A percentile compares a stretch with the other conserved stretches of the same genome.
phyloP scores from a whole-genome alignment of 352 stramenopile species.

The Pythium pyrilobum region DNA sequence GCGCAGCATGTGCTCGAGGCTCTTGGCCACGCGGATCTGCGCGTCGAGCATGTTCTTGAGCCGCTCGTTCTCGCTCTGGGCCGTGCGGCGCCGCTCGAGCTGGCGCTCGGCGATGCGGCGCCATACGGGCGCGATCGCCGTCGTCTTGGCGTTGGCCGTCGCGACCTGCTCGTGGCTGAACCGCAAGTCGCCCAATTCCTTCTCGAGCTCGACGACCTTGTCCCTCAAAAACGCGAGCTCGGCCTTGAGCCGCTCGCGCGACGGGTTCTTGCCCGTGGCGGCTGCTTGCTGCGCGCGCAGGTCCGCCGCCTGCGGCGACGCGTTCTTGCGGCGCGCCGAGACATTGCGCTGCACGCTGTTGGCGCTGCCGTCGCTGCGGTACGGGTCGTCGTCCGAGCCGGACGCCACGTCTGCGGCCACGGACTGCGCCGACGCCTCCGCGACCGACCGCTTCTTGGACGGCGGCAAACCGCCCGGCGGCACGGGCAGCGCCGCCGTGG shows the following conservation, averaged over 20 bases:
- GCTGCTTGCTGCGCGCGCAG: not conserved
- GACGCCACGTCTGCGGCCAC: not conserved
- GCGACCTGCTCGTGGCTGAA: constrained; percentile 16
- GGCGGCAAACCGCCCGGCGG: not conserved
- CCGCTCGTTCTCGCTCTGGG: constrained; percentile 41
- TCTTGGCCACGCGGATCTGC: constrained; percentile 43
- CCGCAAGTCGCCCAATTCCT: constrained; percentile 26
- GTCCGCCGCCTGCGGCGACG: not conserved
- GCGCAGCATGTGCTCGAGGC: constrained; percentile 43
- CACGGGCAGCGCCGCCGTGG: constrained; percentile 11
- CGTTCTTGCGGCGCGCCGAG: not conserved
- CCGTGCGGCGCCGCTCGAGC: constrained; percentile 19
- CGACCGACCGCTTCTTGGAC: not conserved
- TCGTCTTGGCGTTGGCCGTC: constrained; percentile 16
- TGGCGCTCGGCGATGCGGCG: constrained; percentile 45
- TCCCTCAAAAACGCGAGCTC: constrained; percentile 37
- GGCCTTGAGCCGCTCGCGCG: constrained; percentile 39
- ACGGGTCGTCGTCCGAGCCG: constrained; percentile 15
- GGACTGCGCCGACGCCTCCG: too few species aligned
- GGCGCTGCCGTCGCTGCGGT: constrained; percentile 14
- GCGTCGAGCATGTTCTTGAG: constrained; percentile 33
- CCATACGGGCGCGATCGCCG: constrained; percentile 34
- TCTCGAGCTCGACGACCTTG: constrained; percentile 40
- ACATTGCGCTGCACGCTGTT: not conserved
- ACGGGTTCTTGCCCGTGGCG: constrained; percentile 26